Evolutionary conservation across 2,329 filamentous ascomycete genomes (phyloP), one percentile per base, ranked within the genome.

Genomic region (Colletotrichum tanaceti): DNA sequence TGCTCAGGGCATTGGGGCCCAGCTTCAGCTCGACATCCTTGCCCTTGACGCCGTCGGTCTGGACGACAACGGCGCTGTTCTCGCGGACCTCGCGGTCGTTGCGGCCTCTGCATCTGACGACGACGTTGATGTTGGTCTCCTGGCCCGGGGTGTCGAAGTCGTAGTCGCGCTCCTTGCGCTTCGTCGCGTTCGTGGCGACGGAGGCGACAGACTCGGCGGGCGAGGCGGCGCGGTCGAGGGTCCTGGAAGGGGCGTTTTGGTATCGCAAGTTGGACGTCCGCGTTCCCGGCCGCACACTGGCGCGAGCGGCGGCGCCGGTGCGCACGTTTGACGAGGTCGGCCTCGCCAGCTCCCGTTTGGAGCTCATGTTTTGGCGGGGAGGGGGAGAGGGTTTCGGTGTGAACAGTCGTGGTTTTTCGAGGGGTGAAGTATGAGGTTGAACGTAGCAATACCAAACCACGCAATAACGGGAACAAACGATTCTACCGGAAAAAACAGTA

Each of bases 91-190:
- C 96, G 73, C 95, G 90, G 73, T 97, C 93, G 77, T 93, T 98
- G 71, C 96, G 91, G 5, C 95, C 96, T 73, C 96, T 89, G 82
- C 95, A 99, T 72, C 96, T 88, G 66, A 99, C 97, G 41, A 98
- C 94, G 54, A 99, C 96, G 77, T 97, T 96, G 80, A 99, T 99
- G 78, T 98, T 99, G 9, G 95, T 98, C 79, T 97, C 94, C 74
- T 94, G 90, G 64, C 81, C 80, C 53, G 88, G 86, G 3, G 84
- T 79, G 39, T 92, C 89, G 6, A 86, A 79, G 52, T 95, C 94
- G 76, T 91, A 95, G 44, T 97, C 93, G 75, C 93, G 88, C 74
- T 96, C 93, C 79, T 97, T 97, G 75, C 94, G 90, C 83, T 98
- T 97, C 52, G 84, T 86, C 28, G 89, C 88, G 39, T 86, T 80